Evolutionary conservation across 1,284 basidiomycete species (phyloP), one percentile per base, ranked within the genome.

Genomic region (Retiboletus flavoniger): DNA sequence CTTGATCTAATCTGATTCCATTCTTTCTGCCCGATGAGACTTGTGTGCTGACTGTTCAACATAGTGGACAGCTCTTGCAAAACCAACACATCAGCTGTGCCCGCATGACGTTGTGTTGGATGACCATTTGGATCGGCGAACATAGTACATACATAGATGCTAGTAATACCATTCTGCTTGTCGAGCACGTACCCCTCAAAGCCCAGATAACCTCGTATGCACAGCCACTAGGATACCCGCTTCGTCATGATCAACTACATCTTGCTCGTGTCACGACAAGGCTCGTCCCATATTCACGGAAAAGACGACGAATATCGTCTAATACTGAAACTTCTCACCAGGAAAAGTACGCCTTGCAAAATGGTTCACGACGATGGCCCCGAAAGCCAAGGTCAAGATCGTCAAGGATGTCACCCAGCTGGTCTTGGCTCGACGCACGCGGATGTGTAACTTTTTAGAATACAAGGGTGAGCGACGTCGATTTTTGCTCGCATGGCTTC

Each of bases 391-490:
- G 77, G 85, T 87, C 55, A 99, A 99, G 85, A 98, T 99, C 67
- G 91, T 98, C 64, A 99, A 99, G 78, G 97, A 99, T 72, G 96
- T 99, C 26, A 99, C 97, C 0, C 97, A 99, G 75, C 84, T 99
- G 44, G 97, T 99, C 16, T 83, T 99, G 24, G 95, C 95, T 42
- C 84, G 97, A 43, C 83, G 97, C 60, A 98, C 97, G 48, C 82
- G 95, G 63, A 99, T 99, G 97, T 99, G 96, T 74, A 99, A 99
- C 75, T 95, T 99, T 69, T 75, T 99, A 49, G 97, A 99, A 72
- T 99, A 99, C 81, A 99, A 99, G 78, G 95, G 95, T 93, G 60
- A 53, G 80, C 63, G 0, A 8, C 36, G 19, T 41, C 52, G 17
- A 35, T n/a, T n/a, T 35, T 48, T 29, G 21, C n/a, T 52, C 21